Evolutionary conservation across 176 grass and related monocot species (phyloP).

Genomic region (Rhynchospora breviuscula): DNA sequence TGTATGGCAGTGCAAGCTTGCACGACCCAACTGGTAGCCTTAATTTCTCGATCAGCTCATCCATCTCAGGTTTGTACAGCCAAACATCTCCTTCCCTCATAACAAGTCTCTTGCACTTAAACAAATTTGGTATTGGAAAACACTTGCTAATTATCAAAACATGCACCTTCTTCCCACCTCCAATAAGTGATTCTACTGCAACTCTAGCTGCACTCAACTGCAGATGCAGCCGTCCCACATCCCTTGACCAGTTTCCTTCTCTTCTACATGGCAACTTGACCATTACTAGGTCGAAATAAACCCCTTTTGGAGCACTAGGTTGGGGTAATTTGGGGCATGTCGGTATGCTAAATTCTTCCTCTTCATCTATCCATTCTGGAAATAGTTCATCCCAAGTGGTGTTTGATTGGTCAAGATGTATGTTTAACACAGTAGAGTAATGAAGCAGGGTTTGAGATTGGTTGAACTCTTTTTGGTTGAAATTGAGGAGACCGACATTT

Average conservation of each 20-base stretch:
- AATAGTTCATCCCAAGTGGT: background rate
- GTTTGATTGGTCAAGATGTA: conserved; percentile 6
- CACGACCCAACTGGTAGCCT: conserved; percentile 56
- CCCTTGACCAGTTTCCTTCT: conserved; percentile 57
- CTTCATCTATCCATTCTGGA: conserved; percentile 21
- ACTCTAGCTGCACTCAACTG: conserved; percentile 51
- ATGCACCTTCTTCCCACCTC: conserved; percentile 24
- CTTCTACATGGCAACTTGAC: conserved; percentile 59
- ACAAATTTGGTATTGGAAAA: conserved; percentile 56
- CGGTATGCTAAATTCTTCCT: conserved; percentile 27
- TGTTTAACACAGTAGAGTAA: background rate
- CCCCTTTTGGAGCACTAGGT: conserved; percentile 40
- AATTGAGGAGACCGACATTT: conserved; percentile 16
- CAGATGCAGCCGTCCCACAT: conserved; percentile 61
- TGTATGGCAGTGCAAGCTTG: conserved; percentile 54
- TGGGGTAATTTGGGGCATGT: conserved; percentile 52
- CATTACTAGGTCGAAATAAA: conserved; percentile 46
- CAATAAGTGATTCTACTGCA: background rate
- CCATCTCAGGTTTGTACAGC: conserved; percentile 42
- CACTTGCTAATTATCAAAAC: conserved; percentile 60
- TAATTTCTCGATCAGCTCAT: conserved; percentile 40
- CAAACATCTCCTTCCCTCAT: conserved; percentile 48
- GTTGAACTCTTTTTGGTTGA: conserved; percentile 1
- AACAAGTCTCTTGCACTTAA: conserved; percentile 44
- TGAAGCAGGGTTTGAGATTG: background rate